phyloP scores from a whole-genome alignment of 441 rosid species.

The Arabidopsis hybrid region DNA sequence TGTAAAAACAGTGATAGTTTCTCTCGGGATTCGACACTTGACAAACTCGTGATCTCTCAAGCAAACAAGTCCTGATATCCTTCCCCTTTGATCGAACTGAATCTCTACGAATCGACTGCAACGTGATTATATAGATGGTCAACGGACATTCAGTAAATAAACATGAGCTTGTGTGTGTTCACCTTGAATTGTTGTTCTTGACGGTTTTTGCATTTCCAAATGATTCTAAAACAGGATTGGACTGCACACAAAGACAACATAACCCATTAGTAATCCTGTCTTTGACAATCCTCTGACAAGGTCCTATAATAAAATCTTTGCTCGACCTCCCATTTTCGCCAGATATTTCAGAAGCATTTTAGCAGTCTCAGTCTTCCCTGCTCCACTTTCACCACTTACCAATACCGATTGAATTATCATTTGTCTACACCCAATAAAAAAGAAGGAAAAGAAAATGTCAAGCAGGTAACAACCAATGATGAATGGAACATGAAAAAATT shows the following conservation, averaged over 20 bases:
- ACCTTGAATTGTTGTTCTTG: slow-evolving; percentile 99
- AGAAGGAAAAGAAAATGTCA: slow-evolving; percentile 12
- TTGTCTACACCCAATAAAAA: slow-evolving; percentile 53
- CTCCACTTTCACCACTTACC: slow-evolving; percentile 99
- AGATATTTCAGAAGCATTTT: slow-evolving; percentile 93
- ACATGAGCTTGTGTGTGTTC: slow-evolving; percentile 1
- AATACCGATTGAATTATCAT: slow-evolving; percentile 94
- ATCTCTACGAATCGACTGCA: slow-evolving; percentile 97
- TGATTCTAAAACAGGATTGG: slow-evolving; percentile 99
- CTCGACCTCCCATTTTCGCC: slow-evolving; percentile 98
- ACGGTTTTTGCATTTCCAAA: slow-evolving; percentile 99
- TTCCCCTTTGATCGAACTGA: slow-evolving; percentile 85
- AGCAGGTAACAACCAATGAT: slow-evolving; percentile 26
- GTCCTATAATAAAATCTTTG: slow-evolving; percentile 8
- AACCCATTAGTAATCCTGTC: slow-evolving; percentile 23
- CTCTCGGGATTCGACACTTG: slow-evolving; percentile 97
- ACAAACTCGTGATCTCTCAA: slow-evolving; percentile 97
- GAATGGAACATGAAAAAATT: slow-evolving; percentile 15
- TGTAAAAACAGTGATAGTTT: slow-evolving; percentile 98
- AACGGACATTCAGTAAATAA: not conserved
- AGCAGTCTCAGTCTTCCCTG: slow-evolving; percentile 97
- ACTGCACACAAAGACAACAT: slow-evolving; percentile 58
- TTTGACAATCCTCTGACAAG: slow-evolving; percentile 24
- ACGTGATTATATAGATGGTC: slow-evolving; percentile 15
- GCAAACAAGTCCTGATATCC: slow-evolving; percentile 95